Evolutionary conservation across 306 rosid genomes (phyloP).

Genomic region (Quercus glauca): DNA sequence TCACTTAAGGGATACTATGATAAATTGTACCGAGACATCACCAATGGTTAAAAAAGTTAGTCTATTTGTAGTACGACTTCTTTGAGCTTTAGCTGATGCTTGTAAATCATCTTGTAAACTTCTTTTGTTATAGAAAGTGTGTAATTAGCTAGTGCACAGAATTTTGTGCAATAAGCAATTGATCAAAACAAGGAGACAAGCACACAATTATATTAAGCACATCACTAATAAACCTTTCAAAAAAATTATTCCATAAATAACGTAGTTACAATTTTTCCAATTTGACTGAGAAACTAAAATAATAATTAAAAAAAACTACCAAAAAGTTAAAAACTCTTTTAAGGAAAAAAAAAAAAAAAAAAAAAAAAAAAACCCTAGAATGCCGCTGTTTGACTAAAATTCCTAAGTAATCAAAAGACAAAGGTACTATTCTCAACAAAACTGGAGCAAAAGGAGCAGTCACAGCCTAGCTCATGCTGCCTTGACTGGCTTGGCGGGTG

Average conservation of each 20-base stretch:
- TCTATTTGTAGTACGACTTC: no score
- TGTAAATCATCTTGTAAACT: no score
- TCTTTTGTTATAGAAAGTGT: no score
- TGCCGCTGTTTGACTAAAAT: conserved; percentile 33
- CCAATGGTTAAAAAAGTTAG: no score
- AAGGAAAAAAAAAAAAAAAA: background rate
- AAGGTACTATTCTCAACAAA: conserved; percentile 19
- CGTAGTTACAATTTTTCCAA: background rate
- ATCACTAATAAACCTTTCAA: background rate
- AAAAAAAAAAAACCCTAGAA: background rate
- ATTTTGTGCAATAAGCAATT: background rate
- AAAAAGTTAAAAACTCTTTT: conserved; percentile 18
- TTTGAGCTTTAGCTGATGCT: no score
- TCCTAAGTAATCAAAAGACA: background rate
- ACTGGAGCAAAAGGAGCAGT: conserved; percentile 9
- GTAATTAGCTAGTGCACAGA: no score
- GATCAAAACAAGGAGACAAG: no score
- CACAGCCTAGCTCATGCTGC: conserved; percentile 24
- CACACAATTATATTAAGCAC: background rate
- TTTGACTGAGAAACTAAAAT: background rate
- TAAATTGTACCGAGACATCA: no score
- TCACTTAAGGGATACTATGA: no score
- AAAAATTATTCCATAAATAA: background rate
- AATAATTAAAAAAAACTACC: conserved; percentile 2
- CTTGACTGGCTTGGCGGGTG: conserved; percentile 40